These are phyloP conservation scores for Berkeleyomyces basicola DNA, from an alignment of 2,329 filamentous ascomycete species.

Conservation along the genomic window DNA sequence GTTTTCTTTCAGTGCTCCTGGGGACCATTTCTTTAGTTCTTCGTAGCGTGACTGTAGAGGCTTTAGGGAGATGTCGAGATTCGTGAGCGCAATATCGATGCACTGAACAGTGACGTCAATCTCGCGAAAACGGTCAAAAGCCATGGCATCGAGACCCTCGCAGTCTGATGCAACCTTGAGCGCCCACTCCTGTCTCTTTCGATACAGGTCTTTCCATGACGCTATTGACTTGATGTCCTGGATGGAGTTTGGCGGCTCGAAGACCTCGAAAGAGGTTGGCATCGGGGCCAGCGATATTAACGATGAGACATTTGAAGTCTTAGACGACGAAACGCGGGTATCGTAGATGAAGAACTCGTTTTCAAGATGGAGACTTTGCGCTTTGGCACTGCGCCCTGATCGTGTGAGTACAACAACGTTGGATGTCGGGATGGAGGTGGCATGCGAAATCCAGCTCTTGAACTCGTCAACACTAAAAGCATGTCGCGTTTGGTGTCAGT, in stretches of 20 bases:
- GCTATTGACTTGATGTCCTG: constrained; percentile 62
- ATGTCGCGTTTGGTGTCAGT: constrained; percentile 9
- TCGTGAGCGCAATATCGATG: constrained; percentile 70
- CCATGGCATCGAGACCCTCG: constrained; percentile 40
- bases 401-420: constrained; percentile 78
- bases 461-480: constrained; percentile 59
- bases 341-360: constrained; percentile 89
- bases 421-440: constrained; percentile 55
- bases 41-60: constrained; percentile 53
- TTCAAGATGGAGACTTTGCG: constrained; percentile 66
- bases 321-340: constrained; percentile 51
- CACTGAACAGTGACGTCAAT: constrained; percentile 64
- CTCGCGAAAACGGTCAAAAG: constrained; percentile 53
- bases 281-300: constrained; percentile 32
- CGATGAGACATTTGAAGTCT: constrained; percentile 29
- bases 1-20: constrained; percentile 51
- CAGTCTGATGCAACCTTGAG: constrained; percentile 53
- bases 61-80: constrained; percentile 60
- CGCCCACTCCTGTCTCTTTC: constrained; percentile 66
- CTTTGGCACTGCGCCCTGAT: constrained; percentile 69
- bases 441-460: constrained; percentile 60
- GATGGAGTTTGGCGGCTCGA: constrained; percentile 61
- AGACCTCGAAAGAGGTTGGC: constrained; percentile 22
- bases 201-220: constrained; percentile 81
- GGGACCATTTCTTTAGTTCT: constrained; percentile 55